These are phyloP conservation scores for Cercis canadensis DNA, from an alignment of 306 rosid species.

Conservation along the genomic window DNA sequence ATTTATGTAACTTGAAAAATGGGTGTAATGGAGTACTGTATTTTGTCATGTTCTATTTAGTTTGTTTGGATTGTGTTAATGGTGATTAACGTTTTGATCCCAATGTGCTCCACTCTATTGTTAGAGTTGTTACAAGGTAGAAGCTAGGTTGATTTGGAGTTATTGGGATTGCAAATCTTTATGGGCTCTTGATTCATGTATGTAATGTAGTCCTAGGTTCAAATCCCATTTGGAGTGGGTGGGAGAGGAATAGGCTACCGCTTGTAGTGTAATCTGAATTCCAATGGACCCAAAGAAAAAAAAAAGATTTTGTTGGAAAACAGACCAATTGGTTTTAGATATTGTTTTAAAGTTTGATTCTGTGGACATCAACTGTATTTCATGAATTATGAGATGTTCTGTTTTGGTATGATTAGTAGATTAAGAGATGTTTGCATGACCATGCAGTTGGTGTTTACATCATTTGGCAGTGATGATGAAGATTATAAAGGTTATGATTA, in stretches of 20 bases:
- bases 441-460: constrained; percentile 83
- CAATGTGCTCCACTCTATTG: background rate
- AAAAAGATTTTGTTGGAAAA: no score
- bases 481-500: constrained; percentile 91
- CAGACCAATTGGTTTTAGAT: background rate
- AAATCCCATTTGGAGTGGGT: no score
- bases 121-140: background rate
- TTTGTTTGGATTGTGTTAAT: background rate
- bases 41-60: no score
- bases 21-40: no score
- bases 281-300: no score
- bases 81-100: constrained; percentile 5
- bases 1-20: no score
- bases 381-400: background rate
- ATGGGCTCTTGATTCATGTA: no score
- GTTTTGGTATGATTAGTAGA: constrained; percentile 30
- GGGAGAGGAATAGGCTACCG: no score
- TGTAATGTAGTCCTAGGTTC: no score
- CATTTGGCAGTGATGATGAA: constrained; percentile 78
- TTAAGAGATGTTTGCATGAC: constrained; percentile 34
- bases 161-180: background rate
- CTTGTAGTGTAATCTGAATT: no score
- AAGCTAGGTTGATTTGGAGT: background rate
- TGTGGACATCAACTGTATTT: background rate
- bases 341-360: background rate